Percentiles rank a stretch among this genome's conserved stretches.
Evolutionary conservation across 257 asterid species (phyloP).

Genomic region (Solanum etuberosum): DNA sequence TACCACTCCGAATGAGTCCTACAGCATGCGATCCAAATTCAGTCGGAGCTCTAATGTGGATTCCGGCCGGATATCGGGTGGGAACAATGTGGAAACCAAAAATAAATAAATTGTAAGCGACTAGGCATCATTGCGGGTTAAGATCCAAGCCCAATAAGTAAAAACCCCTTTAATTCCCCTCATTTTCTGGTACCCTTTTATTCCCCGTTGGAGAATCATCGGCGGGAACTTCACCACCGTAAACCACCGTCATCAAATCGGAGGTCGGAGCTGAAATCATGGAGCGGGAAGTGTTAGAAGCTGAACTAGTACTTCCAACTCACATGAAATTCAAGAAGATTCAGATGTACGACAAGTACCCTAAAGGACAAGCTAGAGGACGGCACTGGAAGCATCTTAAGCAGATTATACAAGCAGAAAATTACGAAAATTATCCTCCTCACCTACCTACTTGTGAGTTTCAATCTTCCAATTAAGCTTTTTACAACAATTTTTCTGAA

Average conservation of each 20-base stretch:
- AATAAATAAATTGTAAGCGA: too few species aligned
- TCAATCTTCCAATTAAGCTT: background rate
- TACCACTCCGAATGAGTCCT: too few species aligned
- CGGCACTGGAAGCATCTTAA: constrained; percentile 92
- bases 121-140: background rate
- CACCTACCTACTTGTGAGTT: constrained; percentile 67
- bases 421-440: constrained; percentile 61
- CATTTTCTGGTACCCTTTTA: background rate
- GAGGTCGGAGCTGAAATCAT: background rate
- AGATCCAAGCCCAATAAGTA: background rate
- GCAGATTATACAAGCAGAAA: constrained; percentile 84
- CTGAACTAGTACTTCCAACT: constrained; percentile 68
- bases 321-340: constrained; percentile 74
- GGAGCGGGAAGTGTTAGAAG: constrained; percentile 59
- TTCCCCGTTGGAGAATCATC: background rate
- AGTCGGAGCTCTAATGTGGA: too few species aligned
- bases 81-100: too few species aligned
- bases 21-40: too few species aligned
- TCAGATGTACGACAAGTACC: constrained; percentile 86
- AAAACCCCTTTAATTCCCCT: background rate
- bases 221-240: background rate
- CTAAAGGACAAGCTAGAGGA: constrained; percentile 80
- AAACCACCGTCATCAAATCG: background rate
- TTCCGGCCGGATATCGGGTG: too few species aligned
- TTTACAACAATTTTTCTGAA: background rate